A percentile compares a stretch with the other conserved stretches of the same genome.
phyloP scores from a whole-genome alignment of 495 filamentous ascomycete genomes.

The Penicillium silybi region DNA sequence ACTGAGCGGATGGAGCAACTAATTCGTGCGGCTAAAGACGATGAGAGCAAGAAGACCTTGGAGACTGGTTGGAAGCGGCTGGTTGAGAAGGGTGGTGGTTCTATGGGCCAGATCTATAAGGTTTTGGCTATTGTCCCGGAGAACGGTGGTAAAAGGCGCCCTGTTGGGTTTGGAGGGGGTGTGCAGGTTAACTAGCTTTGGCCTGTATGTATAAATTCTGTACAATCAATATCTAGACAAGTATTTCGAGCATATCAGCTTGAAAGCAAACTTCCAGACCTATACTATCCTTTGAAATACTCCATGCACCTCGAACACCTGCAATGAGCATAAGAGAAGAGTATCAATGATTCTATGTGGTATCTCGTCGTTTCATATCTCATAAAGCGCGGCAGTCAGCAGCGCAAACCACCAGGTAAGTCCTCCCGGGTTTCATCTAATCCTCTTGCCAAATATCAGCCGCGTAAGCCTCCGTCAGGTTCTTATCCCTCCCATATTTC shows the following conservation, averaged over 20 bases:
- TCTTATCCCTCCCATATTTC: conserved; percentile 69
- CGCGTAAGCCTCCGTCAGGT: conserved; percentile 79
- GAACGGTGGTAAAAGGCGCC: conserved; percentile 63
- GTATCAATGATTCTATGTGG: conserved; percentile 2
- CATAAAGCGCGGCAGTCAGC: conserved; percentile 5
- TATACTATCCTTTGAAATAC: not conserved
- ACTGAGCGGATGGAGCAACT: conserved; percentile 70
- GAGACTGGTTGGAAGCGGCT: conserved; percentile 73
- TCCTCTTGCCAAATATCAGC: conserved; percentile 81
- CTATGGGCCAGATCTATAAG: conserved; percentile 95
- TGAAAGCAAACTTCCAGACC: not conserved
- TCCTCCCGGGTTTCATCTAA: conserved; percentile 8
- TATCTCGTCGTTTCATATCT: conserved; percentile 17
- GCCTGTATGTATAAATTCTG: not conserved
- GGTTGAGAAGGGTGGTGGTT: conserved; percentile 69
- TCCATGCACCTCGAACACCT: not conserved
- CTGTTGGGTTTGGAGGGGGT: conserved; percentile 89
- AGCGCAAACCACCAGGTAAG: not conserved
- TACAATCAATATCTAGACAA: not conserved
- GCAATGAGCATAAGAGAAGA: not conserved
- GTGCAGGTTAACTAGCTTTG: conserved; percentile 30
- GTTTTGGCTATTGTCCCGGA: conserved; percentile 86
- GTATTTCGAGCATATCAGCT: not conserved
- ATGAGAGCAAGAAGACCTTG: conserved; percentile 55
- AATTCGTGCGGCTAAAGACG: conserved; percentile 45